Base-by-base conservation (phyloP, 495 filamentous ascomycete species). In the Neurospora sp. region DNA sequence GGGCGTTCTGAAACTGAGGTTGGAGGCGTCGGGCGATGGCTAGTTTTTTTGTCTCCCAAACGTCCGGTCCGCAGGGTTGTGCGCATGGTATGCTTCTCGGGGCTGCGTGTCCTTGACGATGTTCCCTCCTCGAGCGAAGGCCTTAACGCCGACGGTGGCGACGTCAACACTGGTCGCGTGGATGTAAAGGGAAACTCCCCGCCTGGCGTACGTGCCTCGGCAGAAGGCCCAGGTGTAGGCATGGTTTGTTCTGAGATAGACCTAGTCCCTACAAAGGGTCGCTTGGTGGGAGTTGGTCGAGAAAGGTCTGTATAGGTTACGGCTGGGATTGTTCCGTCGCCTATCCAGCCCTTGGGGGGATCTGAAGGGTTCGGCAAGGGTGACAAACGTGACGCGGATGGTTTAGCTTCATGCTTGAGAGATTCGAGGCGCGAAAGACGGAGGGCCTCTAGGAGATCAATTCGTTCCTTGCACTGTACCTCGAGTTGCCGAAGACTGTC, bases 391-490 rank as follows among this genome's bases (percentile, higher is more conserved):
- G 54, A 35, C 14, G 54, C 27, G 14, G 54, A 66, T 66, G 27
- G 14, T 37, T 27, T 66, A 66, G 74, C 75, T 72, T 77, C 81
- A 72, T 79, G 80, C 66, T 81, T 81, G 46, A 72, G 39, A 4
- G 83, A 82, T 70, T 95, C 92, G 70, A 89, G 86, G 74, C 93
- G 88, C 75, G 94, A 97, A 73, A 91, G 83, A 62, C 88, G 87
- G 71, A 98, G 85, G 35, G 94, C 92, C 75, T 95, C 92, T 18
- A 99, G 85, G 20, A 98, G 86, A 80, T 96, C 94, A 69, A 97
- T 93, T 69, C 93, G 89, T 83, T 98, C 94, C 80, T 96, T 96
- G 83, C 94, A 97, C 84, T 98, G 94, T 77, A 94, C 79, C 79
- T 98, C 94, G 79, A 99, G 88, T 72, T 91, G 87, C 72, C 89